Evolutionary conservation across 352 stramenopile species (phyloP).

Genomic region (Phytophthora rubi): DNA sequence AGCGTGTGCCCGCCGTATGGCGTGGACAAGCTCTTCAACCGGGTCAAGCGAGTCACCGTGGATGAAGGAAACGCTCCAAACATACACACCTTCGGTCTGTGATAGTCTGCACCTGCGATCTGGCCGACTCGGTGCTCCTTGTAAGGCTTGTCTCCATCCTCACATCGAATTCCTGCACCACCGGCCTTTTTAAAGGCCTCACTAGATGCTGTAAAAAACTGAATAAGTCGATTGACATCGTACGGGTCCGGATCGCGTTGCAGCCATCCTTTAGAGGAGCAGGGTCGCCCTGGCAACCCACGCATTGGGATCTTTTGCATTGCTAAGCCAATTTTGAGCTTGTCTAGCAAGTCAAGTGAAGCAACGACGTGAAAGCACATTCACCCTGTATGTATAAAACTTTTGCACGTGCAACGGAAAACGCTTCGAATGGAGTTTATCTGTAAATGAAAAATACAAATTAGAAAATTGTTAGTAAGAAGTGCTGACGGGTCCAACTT

Average conservation of each 20-base stretch:
- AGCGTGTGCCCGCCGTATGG: neutral
- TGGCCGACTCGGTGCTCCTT: conserved; percentile 7
- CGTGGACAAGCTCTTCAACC: conserved; percentile 4
- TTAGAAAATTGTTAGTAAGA: neutral
- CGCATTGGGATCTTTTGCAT: neutral
- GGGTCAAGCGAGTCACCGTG: conserved; percentile 5
- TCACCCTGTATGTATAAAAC: neutral
- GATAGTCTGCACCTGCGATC: conserved; percentile 5
- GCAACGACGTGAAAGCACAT: neutral
- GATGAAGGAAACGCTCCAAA: conserved; percentile 5
- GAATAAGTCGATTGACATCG: conserved; percentile 1
- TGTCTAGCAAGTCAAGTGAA: neutral
- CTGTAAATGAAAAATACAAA: neutral
- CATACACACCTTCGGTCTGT: neutral
- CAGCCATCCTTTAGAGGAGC: neutral
- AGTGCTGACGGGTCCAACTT: neutral
- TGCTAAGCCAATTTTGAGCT: neutral
- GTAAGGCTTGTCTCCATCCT: neutral
- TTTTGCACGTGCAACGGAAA: neutral
- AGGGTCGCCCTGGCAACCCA: neutral
- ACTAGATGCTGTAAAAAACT: neutral
- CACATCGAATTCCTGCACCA: conserved; percentile 1
- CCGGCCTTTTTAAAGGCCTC: conserved; percentile 2
- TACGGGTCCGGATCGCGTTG: neutral
- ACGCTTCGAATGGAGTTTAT: neutral